Conservation (phyloP, 805 yeast species). For the Candida railenensis region DNA sequence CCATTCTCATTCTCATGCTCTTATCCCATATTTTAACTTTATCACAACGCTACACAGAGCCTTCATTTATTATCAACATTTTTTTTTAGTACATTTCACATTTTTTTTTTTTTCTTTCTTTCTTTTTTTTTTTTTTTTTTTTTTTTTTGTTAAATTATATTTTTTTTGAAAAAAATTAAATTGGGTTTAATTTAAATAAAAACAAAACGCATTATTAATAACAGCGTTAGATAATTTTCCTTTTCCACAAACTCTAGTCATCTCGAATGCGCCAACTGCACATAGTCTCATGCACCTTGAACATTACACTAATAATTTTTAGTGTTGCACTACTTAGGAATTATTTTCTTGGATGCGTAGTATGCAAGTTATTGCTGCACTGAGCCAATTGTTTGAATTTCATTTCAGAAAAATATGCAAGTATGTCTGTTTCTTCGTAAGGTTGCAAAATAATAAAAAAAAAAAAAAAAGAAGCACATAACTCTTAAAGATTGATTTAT, state of each 20-base stretch:
- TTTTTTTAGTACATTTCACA: not conserved
- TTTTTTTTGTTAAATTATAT: not conserved
- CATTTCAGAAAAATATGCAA: not conserved
- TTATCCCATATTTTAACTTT: not conserved
- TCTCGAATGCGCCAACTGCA: not conserved
- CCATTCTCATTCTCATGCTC: not conserved
- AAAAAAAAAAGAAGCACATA: not conserved
- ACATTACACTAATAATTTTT: not conserved
- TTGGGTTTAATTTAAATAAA: no score
- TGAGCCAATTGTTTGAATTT: constrained; percentile 1
- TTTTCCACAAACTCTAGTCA: not conserved
- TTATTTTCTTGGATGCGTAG: not conserved
- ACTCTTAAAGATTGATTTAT: not conserved
- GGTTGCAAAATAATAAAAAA: constrained; percentile 1
- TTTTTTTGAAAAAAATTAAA: not conserved
- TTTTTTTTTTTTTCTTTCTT: not conserved
- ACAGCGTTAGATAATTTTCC: not conserved
- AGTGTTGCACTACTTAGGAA: not conserved
- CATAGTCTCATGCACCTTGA: not conserved
- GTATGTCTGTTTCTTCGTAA: constrained; percentile 1
- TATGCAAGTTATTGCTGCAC: constrained; percentile 1
- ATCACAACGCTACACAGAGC: not conserved
- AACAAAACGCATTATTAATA: not conserved
- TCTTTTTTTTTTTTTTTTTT: not conserved
- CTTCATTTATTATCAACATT: no score